phyloP scores from a whole-genome alignment of 371 early-diverging fungal species.

The Mortierella sp. region DNA sequence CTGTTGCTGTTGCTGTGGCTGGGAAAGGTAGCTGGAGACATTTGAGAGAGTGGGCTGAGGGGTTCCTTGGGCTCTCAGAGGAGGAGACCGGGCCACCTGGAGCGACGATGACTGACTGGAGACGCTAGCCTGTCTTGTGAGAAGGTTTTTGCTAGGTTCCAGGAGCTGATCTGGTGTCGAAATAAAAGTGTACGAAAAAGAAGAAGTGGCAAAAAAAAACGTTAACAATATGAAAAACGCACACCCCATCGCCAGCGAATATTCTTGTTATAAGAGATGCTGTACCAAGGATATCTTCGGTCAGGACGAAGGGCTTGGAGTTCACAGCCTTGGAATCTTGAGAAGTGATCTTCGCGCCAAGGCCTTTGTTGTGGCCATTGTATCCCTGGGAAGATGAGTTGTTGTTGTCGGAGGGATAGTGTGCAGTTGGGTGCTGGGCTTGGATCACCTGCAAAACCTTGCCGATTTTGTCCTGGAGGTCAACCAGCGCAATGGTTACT shows the following conservation, averaged over 20 bases:
- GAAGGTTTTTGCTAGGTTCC: slow-evolving; percentile 24
- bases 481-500: slow-evolving; percentile 29
- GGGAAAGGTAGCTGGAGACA: slow-evolving; percentile 1
- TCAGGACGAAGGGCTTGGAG: slow-evolving; percentile 40
- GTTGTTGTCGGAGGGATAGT: background rate
- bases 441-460: slow-evolving; percentile 33
- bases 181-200: background rate
- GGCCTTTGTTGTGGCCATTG: background rate
- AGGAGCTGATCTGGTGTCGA: slow-evolving; percentile 28
- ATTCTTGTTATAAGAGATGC: background rate
- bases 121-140: slow-evolving; percentile 32
- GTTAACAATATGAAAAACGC: background rate
- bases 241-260: background rate
- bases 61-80: slow-evolving; percentile 10
- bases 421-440: slow-evolving; percentile 29
- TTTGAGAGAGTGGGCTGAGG: slow-evolving; percentile 24
- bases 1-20: slow-evolving; percentile 29
- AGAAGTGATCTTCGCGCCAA: too few species aligned
- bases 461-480: slow-evolving; percentile 38
- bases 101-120: slow-evolving; percentile 43
- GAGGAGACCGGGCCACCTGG: slow-evolving; percentile 19
- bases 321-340: slow-evolving; percentile 1
- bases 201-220: background rate
- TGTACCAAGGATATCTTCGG: slow-evolving; percentile 49
- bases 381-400: background rate